These are phyloP conservation scores for Schizosaccharomyces lindneri DNA, from an alignment of 805 yeast genomes.

Conservation along the genomic window DNA sequence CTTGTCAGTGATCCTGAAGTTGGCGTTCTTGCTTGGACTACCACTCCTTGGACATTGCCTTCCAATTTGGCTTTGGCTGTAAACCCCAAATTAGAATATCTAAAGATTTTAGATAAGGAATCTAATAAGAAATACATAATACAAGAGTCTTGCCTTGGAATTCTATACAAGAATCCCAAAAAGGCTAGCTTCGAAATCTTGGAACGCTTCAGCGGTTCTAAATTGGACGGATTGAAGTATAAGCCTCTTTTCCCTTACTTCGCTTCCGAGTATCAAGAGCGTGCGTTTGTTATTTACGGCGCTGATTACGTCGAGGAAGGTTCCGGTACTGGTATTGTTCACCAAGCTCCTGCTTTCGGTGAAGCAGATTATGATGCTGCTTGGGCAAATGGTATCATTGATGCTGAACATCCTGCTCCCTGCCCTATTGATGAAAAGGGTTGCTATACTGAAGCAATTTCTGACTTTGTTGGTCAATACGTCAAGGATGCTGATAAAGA, in stretches of 20 bases:
- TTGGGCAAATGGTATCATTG: constrained; percentile 46
- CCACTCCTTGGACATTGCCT: constrained; percentile 98
- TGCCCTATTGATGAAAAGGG: constrained; percentile 91
- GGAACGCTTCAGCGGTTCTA: constrained; percentile 56
- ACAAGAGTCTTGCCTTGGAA: constrained; percentile 55
- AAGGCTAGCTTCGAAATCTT: constrained; percentile 66
- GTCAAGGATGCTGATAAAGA: constrained; percentile 89
- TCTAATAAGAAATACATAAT: constrained; percentile 58
- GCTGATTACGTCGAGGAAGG: constrained; percentile 76
- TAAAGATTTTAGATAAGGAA: constrained; percentile 76
- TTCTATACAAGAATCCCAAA: constrained; percentile 84
- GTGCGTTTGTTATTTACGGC: constrained; percentile 59
- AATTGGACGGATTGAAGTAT: constrained; percentile 56
- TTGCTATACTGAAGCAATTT: constrained; percentile 47
- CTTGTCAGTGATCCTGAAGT: constrained; percentile 59
- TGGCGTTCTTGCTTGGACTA: constrained; percentile 87
- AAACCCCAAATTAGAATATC: constrained; percentile 71
- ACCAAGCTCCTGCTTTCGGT: constrained; percentile 97
- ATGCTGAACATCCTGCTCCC: constrained; percentile 50
- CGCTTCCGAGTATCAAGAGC: constrained; percentile 43
- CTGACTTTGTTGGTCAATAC: constrained; percentile 55
- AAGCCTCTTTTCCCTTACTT: constrained; percentile 68
- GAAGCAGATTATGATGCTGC: constrained; percentile 88
- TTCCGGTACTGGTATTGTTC: constrained; percentile 97
- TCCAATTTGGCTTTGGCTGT: constrained; percentile 82